phyloP scores from a whole-genome alignment of 176 grass and related monocot species.

The Panicum miliaceum region DNA sequence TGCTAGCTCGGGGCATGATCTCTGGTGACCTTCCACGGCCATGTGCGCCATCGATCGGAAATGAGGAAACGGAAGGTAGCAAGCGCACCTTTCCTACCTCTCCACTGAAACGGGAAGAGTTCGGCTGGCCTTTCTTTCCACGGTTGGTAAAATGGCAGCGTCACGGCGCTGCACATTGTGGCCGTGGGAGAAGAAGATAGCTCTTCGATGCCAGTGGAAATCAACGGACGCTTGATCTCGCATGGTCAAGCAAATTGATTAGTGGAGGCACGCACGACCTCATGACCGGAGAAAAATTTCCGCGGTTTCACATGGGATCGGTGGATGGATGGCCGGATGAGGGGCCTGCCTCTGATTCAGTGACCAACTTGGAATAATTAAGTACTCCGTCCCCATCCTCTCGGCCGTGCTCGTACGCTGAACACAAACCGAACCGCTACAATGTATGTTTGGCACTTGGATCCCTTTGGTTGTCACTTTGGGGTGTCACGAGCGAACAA shows the following conservation, averaged over 20 bases:
- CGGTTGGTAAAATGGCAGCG: conserved; percentile 23
- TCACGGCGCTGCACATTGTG: background rate
- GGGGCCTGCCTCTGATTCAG: background rate
- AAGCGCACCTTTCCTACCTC: background rate
- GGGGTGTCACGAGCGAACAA: background rate
- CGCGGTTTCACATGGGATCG: conserved; percentile 11
- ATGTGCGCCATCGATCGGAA: background rate
- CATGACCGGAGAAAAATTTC: background rate
- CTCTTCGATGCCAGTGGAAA: background rate
- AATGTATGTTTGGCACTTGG: background rate
- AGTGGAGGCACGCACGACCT: background rate
- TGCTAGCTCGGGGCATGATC: background rate
- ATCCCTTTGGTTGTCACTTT: background rate
- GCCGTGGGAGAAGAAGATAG: background rate
- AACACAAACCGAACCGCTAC: background rate
- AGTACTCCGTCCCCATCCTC: background rate
- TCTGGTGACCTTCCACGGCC: background rate
- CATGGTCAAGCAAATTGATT: conserved; percentile 34
- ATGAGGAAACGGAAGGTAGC: background rate
- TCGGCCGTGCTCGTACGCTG: background rate
- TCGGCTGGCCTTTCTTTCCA: background rate
- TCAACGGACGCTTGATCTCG: conserved; percentile 6
- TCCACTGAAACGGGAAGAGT: background rate
- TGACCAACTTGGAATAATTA: background rate
- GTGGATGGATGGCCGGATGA: background rate